A percentile compares a stretch with the other conserved stretches of the same genome.
Conservation (phyloP, 495 filamentous ascomycete species). For the Penicillium robsamsonii region DNA sequence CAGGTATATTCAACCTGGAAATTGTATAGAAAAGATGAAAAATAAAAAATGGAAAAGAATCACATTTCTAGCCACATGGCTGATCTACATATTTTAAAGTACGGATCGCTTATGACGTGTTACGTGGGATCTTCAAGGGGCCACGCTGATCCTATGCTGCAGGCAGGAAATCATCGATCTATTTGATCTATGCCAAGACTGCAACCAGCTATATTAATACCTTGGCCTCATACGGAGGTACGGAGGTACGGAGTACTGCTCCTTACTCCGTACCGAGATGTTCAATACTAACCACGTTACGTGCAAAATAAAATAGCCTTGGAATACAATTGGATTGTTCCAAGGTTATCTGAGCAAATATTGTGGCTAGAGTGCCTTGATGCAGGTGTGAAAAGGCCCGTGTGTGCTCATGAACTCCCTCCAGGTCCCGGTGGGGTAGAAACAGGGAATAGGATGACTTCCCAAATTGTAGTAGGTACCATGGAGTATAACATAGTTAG, state of each 20-base stretch:
- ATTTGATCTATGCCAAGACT: conserved; percentile 9
- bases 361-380: conserved; percentile 1
- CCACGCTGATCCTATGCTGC: conserved; percentile 1
- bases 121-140: conserved; percentile 2
- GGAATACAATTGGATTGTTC: background rate
- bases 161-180: background rate
- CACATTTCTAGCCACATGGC: background rate
- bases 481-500: too few relatives aligned
- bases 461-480: background rate
- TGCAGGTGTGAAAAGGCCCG: background rate
- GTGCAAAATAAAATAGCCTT: background rate
- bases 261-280: background rate
- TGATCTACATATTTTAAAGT: background rate
- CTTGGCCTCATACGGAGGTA: background rate
- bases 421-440: background rate
- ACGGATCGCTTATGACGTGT: background rate
- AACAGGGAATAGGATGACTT: background rate
- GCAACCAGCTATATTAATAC: background rate
- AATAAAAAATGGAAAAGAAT: background rate
- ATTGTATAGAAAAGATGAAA: background rate
- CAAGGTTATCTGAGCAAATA: background rate
- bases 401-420: background rate
- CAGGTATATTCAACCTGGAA: too few relatives aligned
- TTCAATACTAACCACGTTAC: background rate
- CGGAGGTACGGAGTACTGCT: background rate